Conservation (phyloP, 805 yeast genomes). For the Ogataea saltuana region DNA sequence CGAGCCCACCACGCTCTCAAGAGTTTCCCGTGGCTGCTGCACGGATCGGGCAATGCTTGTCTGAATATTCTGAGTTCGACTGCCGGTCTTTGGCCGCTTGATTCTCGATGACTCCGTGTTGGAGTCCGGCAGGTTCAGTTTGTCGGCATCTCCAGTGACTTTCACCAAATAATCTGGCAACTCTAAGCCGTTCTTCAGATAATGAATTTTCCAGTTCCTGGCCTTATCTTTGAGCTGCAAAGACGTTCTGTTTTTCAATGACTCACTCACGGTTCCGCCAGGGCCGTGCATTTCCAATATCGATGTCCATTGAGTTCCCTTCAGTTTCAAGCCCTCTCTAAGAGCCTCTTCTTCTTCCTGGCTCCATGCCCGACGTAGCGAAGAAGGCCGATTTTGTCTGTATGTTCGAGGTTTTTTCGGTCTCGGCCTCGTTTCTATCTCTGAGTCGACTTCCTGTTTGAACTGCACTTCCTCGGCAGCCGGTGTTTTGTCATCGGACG, state of each 20-base stretch:
- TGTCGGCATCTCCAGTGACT: constrained; percentile 83
- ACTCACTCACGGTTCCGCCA: constrained; percentile 85
- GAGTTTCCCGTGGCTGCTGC: constrained; percentile 9
- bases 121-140: constrained; percentile 14
- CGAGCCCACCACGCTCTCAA: constrained; percentile 1
- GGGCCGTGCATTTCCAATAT: constrained; percentile 90
- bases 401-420: constrained; percentile 16
- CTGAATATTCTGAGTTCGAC: constrained; percentile 18
- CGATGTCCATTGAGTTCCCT: constrained; percentile 94
- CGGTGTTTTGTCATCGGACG: too few relatives aligned
- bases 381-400: constrained; percentile 31
- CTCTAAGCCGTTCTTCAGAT: constrained; percentile 69
- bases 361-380: constrained; percentile 76
- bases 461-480: constrained; percentile 1
- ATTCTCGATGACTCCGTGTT: constrained; percentile 12
- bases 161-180: constrained; percentile 78
- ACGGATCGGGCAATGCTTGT: constrained; percentile 14
- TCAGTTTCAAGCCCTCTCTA: constrained; percentile 71
- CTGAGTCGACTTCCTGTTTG: constrained; percentile 13
- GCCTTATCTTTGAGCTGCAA: constrained; percentile 96
- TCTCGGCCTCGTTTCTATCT: constrained; percentile 12
- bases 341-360: constrained; percentile 85
- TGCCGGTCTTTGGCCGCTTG: constrained; percentile 27
- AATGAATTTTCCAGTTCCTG: constrained; percentile 90
- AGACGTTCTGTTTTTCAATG: constrained; percentile 82